A percentile compares a stretch with the other conserved stretches of the same genome.
Evolutionary conservation across 352 stramenopile genomes (phyloP).

Genomic region (Pilasporangium apinafurcum): DNA sequence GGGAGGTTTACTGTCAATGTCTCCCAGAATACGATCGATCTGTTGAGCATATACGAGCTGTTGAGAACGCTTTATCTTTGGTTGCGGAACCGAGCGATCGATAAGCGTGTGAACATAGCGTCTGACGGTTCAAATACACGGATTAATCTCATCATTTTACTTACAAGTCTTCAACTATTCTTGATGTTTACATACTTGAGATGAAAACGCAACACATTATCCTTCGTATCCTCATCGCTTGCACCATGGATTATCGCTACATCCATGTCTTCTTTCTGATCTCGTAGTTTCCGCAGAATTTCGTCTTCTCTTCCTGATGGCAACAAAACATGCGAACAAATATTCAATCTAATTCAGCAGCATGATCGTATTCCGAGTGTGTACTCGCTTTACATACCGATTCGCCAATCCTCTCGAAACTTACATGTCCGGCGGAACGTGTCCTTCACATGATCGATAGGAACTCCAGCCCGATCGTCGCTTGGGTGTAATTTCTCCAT

Average conservation of each 20-base stretch:
- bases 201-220: constrained; percentile 8
- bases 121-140: background rate
- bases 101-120: constrained; percentile 15
- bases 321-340: background rate
- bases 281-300: constrained; percentile 8
- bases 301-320: constrained; percentile 18
- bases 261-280: background rate
- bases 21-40: constrained; percentile 26
- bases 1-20: constrained; percentile 18
- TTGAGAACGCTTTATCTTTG: constrained; percentile 14
- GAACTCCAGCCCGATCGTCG: background rate
- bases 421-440: constrained; percentile 4
- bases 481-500: constrained; percentile 15
- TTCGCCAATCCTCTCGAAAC: constrained; percentile 37
- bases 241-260: background rate
- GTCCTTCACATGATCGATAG: background rate
- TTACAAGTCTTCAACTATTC: background rate
- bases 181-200: constrained; percentile 8
- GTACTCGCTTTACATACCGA: constrained; percentile 7
- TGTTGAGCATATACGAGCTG: constrained; percentile 33
- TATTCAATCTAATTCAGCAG: background rate
- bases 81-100: background rate
- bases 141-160: background rate
- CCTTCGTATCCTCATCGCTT: background rate
- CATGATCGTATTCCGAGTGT: background rate